Base-by-base conservation (phyloP, 2,329 filamentous ascomycete species). In the Dendrostoma leiphaemia region DNA sequence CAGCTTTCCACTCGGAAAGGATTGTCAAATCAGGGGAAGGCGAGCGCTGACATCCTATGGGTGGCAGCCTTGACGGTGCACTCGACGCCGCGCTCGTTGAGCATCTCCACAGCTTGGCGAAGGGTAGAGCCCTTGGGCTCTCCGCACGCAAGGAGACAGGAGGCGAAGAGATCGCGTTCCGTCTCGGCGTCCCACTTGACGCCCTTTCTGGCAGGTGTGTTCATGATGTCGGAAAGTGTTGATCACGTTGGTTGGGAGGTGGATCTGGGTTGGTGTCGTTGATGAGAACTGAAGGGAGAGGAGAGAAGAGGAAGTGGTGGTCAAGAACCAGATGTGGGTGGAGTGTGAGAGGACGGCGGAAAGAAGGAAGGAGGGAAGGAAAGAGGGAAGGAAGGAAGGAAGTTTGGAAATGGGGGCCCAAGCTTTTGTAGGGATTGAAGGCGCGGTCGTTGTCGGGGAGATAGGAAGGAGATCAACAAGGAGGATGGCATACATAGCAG, bases 401-500 rank as follows among this genome's bases (percentile, higher is more conserved):
- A 7, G 4, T 7, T 28, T n/a, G n/a, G n/a, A n/a, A n/a, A n/a
- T n/a, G n/a, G n/a, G n/a, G n/a, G n/a, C n/a, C n/a, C n/a, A n/a
- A n/a, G n/a, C n/a, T n/a, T n/a, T n/a, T n/a, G n/a, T n/a, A n/a
- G n/a, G n/a, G n/a, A n/a, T n/a, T 23, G 37, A 41, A 23, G 19
- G 23, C 12, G 17, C 2, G 23, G 6, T 17, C 13, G 34, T 9
- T 26, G 51, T 24, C n/a, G 47, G 48, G 13, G 48, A 44, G 32
- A 38, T 24, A 23, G 43, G 44, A 32, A 24, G 26, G 46, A 6
- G 3, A 43, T 21, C 13, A 38, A 28, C 4, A 45, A 19, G 46
- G 53, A 23, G 47, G 57, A 46, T 48, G 15, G 53, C 63, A 51
- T 74, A 77, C 73, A 71, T 66, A 32, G 77, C 69, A 48, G 75